Percentiles rank a stretch among this genome's conserved stretches.
Evolutionary conservation across 2,329 filamentous ascomycete genomes (phyloP).

Genomic region (Coniochaeta sp.): DNA sequence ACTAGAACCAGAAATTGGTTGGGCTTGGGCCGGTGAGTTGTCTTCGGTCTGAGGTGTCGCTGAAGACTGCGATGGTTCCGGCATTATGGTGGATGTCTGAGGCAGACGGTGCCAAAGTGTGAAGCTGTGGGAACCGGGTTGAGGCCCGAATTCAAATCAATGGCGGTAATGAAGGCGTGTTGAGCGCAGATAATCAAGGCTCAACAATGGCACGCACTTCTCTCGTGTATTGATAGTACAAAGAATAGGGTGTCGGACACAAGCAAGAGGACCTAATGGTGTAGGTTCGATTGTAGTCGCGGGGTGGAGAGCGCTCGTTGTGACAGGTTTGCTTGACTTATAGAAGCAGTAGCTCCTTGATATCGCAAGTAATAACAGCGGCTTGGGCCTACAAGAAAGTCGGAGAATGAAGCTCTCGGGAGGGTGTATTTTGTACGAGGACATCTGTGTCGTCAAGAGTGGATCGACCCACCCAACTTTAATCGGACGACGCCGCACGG

Average conservation of each 20-base stretch:
- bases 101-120: too few species aligned
- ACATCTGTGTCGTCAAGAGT: neutral
- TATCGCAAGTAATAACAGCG: neutral
- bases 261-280: too few species aligned
- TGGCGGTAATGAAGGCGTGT: too few species aligned
- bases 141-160: too few species aligned
- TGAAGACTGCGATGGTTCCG: neutral
- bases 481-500: neutral
- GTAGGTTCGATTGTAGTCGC: too few species aligned
- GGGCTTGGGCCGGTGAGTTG: neutral
- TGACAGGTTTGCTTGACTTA: neutral
- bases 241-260: too few species aligned
- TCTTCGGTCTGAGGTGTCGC: neutral
- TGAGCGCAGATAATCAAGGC: too few species aligned
- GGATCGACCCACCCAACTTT: neutral
- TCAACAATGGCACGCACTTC: too few species aligned
- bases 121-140: too few species aligned
- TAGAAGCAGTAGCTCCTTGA: neutral
- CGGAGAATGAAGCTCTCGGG: neutral
- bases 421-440: slow-evolving; percentile 15
- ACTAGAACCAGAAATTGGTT: neutral
- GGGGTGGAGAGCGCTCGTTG: neutral
- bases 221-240: too few species aligned
- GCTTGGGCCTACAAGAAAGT: slow-evolving; percentile 16
- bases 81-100: too few species aligned